Evolutionary conservation across 768 basidiomycete genomes (phyloP).

Genomic region (Rhodocollybia butyracea): DNA sequence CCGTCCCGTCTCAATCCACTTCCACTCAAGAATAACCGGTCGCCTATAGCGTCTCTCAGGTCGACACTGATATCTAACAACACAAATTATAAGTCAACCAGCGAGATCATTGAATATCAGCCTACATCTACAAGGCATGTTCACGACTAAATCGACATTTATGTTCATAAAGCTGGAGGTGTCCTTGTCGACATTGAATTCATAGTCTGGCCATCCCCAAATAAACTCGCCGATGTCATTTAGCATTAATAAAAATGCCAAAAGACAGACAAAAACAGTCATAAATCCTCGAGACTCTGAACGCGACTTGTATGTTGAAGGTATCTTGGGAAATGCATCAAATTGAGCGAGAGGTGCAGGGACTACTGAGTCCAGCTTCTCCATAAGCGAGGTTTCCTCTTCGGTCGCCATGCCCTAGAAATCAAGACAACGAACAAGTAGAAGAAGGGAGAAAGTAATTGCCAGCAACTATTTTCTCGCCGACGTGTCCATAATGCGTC

Average conservation of each 20-base stretch:
- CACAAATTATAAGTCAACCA: neutral
- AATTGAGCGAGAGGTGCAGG: slow-evolving; percentile 68
- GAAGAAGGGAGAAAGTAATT: neutral
- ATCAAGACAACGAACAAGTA: neutral
- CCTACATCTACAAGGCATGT: slow-evolving; percentile 92
- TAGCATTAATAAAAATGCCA: slow-evolving; percentile 72
- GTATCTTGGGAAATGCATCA: slow-evolving; percentile 87
- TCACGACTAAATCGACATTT: slow-evolving; percentile 90
- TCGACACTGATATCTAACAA: slow-evolving; percentile 78
- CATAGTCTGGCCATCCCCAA: slow-evolving; percentile 90
- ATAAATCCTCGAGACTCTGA: slow-evolving; percentile 80
- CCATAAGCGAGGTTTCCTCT: slow-evolving; percentile 42
- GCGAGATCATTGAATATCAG: slow-evolving; percentile 11
- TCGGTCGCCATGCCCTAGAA: slow-evolving; percentile 10
- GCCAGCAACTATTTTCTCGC: slow-evolving; percentile 1
- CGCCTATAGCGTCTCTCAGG: slow-evolving; percentile 90
- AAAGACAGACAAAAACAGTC: slow-evolving; percentile 64
- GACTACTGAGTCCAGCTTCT: slow-evolving; percentile 60
- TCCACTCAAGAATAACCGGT: slow-evolving; percentile 77
- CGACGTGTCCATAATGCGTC: too few species aligned
- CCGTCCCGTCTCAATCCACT: slow-evolving; percentile 82
- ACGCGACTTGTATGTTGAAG: slow-evolving; percentile 75
- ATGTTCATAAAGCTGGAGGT: slow-evolving; percentile 65
- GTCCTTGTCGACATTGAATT: slow-evolving; percentile 80
- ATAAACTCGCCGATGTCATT: slow-evolving; percentile 91